Conservation (phyloP, 2,329 filamentous ascomycete genomes). For the Parastagonospora nodorum region DNA sequence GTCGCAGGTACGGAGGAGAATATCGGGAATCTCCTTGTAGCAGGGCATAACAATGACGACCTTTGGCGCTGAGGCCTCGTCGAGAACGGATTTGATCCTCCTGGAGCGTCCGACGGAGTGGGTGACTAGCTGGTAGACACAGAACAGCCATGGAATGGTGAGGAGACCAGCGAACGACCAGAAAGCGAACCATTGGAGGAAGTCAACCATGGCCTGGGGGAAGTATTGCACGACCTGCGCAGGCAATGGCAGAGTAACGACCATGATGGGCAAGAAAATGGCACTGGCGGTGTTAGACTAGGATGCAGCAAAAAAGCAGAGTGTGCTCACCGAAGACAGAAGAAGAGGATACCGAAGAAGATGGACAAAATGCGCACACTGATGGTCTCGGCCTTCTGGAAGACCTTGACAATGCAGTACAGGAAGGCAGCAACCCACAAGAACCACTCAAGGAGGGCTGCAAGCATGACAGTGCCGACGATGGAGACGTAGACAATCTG, state of each 20-base stretch:
- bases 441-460: constrained; percentile 89
- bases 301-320: not conserved
- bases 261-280: constrained; percentile 91
- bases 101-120: constrained; percentile 82
- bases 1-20: constrained; percentile 83
- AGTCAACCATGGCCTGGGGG: constrained; percentile 68
- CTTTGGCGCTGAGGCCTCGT: constrained; percentile 86
- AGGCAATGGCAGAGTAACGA: constrained; percentile 88
- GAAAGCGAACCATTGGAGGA: constrained; percentile 94
- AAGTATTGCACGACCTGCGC: constrained; percentile 72
- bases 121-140: constrained; percentile 87
- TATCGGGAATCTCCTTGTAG: constrained; percentile 86
- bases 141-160: constrained; percentile 89
- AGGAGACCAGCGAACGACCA: constrained; percentile 87
- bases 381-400: constrained; percentile 86
- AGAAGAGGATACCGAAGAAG: constrained; percentile 74
- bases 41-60: constrained; percentile 97
- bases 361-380: constrained; percentile 79
- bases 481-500: constrained; percentile 87
- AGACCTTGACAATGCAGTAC: constrained; percentile 89
- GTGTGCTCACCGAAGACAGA: constrained; percentile 68
- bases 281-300: constrained; percentile 56
- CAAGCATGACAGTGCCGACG: constrained; percentile 79
- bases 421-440: constrained; percentile 93
- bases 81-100: constrained; percentile 80